Conservation (phyloP, 495 filamentous ascomycete species). For the Daldinia decipiens region DNA sequence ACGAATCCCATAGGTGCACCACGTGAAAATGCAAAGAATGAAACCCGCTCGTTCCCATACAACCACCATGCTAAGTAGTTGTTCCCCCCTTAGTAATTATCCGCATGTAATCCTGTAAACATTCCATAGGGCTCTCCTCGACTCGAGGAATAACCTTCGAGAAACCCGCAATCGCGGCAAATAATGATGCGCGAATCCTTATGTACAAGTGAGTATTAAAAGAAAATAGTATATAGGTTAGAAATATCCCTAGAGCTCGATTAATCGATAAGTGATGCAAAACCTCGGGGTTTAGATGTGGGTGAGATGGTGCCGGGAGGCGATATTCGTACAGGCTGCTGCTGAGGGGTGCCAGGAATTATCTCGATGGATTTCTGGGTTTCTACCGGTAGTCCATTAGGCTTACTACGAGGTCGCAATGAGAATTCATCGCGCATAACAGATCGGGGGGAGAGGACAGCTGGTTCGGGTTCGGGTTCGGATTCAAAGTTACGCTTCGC, state of each 20-base stretch:
- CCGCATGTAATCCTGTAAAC: neutral
- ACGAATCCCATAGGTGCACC: slow-evolving; percentile 8
- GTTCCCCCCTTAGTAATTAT: neutral
- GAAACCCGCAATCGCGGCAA: neutral
- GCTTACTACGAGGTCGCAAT: slow-evolving; percentile 43
- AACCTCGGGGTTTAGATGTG: slow-evolving; percentile 53
- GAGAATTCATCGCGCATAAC: slow-evolving; percentile 46
- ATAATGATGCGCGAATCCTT: neutral
- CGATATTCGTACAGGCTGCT: slow-evolving; percentile 14
- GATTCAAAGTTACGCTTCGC: slow-evolving; percentile 33
- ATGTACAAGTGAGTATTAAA: slow-evolving; percentile 23
- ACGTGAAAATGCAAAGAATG: slow-evolving; percentile 6
- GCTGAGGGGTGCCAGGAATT: slow-evolving; percentile 38
- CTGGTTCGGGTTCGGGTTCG: slow-evolving; percentile 16
- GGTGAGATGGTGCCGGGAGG: slow-evolving; percentile 55
- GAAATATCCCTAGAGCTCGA: neutral
- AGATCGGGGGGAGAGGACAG: slow-evolving; percentile 29
- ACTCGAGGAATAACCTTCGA: slow-evolving; percentile 1
- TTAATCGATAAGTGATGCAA: slow-evolving; percentile 57
- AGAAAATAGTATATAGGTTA: slow-evolving; percentile 8
- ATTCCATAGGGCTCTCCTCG: neutral
- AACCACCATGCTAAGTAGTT: neutral
- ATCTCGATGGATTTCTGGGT: slow-evolving; percentile 16
- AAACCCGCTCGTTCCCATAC: neutral
- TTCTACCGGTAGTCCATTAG: neutral